A percentile compares a stretch with the other conserved stretches of the same genome.
phyloP scores from a whole-genome alignment of 164 flowering plant genomes.

The Magnolia kwangsiensis region DNA sequence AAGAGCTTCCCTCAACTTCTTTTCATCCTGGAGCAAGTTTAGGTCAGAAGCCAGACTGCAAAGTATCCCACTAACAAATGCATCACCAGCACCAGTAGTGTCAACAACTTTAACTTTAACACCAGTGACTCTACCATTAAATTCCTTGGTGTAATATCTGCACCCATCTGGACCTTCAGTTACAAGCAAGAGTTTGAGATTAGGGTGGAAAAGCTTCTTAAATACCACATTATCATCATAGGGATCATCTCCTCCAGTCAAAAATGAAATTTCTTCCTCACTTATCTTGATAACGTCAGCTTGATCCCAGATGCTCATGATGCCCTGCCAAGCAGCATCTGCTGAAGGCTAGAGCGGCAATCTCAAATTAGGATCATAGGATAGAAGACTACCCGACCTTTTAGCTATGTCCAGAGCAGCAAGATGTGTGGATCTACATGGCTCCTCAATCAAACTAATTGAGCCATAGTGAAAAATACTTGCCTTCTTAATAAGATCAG shows the following conservation, averaged over 20 bases:
- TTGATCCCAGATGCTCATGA: conserved; percentile 74
- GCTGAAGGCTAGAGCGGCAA: conserved; percentile 73
- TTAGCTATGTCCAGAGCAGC: conserved; percentile 68
- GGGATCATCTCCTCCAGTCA: conserved; percentile 70
- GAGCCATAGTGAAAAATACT: conserved; percentile 76
- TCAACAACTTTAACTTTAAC: conserved; percentile 68
- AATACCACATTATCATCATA: conserved; percentile 66
- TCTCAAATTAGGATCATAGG: conserved; percentile 78
- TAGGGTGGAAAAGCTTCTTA: conserved; percentile 59
- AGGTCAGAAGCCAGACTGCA: conserved; percentile 52
- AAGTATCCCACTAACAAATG: conserved; percentile 76
- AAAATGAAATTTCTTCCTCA: conserved; percentile 67
- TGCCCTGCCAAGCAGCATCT: conserved; percentile 58
- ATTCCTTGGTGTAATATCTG: conserved; percentile 77
- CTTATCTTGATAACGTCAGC: conserved; percentile 75
- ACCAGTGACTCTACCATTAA: conserved; percentile 67
- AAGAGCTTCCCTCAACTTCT: conserved; percentile 62
- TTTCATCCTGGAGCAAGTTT: conserved; percentile 64
- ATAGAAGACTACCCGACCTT: conserved; percentile 54
- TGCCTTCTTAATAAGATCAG: conserved; percentile 47
- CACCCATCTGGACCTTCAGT: conserved; percentile 70
- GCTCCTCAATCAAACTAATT: conserved; percentile 73
- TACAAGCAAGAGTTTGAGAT: conserved; percentile 64
- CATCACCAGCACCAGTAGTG: conserved; percentile 97
- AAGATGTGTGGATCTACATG: conserved; percentile 64